Evolutionary conservation across 495 filamentous ascomycete species (phyloP).

Genomic region (Hamigera avellanea): DNA sequence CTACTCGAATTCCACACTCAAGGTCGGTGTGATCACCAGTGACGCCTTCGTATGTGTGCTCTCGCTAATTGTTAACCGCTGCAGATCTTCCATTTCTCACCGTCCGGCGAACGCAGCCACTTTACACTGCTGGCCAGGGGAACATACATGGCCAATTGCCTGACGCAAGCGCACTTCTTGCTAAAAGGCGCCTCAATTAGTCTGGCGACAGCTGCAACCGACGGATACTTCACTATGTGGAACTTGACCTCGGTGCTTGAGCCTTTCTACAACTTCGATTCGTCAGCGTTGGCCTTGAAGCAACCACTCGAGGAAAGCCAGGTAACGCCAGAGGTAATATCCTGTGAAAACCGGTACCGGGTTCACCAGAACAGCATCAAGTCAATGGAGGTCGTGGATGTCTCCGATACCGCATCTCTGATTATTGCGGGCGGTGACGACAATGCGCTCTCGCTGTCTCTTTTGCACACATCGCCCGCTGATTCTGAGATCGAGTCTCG

Average conservation of each 20-base stretch:
- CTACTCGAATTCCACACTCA: slow-evolving; percentile 69
- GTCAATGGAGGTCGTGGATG: slow-evolving; percentile 25
- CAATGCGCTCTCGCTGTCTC: slow-evolving; percentile 55
- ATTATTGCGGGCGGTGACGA: slow-evolving; percentile 77
- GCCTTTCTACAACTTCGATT: slow-evolving; percentile 18
- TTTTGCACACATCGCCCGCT: slow-evolving; percentile 17
- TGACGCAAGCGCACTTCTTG: slow-evolving; percentile 56
- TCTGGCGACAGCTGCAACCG: slow-evolving; percentile 49
- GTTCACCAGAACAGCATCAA: slow-evolving; percentile 74
- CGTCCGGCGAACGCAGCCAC: slow-evolving; percentile 7
- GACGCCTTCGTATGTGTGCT: neutral
- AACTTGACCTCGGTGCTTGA: slow-evolving; percentile 24
- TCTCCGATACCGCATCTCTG: slow-evolving; percentile 27
- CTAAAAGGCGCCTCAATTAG: slow-evolving; percentile 13
- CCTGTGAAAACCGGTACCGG: slow-evolving; percentile 26
- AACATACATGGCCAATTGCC: slow-evolving; percentile 66
- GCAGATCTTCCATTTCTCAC: slow-evolving; percentile 48
- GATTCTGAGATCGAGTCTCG: slow-evolving; percentile 2
- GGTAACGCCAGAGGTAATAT: slow-evolving; percentile 13
- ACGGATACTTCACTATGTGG: slow-evolving; percentile 50
- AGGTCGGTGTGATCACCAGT: slow-evolving; percentile 31
- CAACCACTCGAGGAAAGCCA: slow-evolving; percentile 5
- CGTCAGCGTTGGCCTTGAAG: slow-evolving; percentile 11
- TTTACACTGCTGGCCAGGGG: slow-evolving; percentile 48
- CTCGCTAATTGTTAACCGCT: slow-evolving; percentile 2